Conservation (phyloP, 306 rosid genomes). For the Vigna mungo region DNA sequence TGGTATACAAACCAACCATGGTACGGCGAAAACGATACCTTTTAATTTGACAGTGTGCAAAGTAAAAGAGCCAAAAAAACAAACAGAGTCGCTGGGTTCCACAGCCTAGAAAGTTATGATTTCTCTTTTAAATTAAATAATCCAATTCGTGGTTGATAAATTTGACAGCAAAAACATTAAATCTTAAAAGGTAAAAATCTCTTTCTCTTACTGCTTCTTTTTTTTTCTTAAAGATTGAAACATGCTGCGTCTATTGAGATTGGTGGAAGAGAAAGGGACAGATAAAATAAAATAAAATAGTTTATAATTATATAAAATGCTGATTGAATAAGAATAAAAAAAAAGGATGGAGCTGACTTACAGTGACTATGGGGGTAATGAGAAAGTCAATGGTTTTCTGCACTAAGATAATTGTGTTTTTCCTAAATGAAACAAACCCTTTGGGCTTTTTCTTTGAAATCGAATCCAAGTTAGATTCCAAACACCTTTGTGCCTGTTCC, state of each 20-base stretch:
- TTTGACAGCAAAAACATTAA: conserved; percentile 34
- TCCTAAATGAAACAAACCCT: not conserved
- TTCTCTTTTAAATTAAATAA: conserved; percentile 30
- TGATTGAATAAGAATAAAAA: conserved; percentile 13
- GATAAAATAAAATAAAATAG: conserved; percentile 2
- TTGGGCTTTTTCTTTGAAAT: not conserved
- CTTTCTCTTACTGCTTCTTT: not conserved
- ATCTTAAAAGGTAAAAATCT: conserved; percentile 14
- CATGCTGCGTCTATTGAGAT: not conserved
- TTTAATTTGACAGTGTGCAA: conserved; percentile 64
- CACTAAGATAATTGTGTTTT: not conserved
- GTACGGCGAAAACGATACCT: conserved; percentile 65
- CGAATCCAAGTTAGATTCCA: conserved; percentile 19
- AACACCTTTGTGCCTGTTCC: not conserved
- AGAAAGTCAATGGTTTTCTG: conserved; percentile 55
- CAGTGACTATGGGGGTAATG: conserved; percentile 42
- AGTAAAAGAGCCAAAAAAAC: conserved; percentile 51
- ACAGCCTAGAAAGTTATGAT: conserved; percentile 44
- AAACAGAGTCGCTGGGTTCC: conserved; percentile 44
- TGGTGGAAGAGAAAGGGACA: conserved; percentile 64
- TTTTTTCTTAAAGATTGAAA: not conserved
- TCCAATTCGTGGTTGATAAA: conserved; percentile 36
- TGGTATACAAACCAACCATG: conserved; percentile 65
- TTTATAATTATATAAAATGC: not conserved
- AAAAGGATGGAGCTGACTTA: conserved; percentile 51